Percentiles rank a stretch among this genome's conserved stretches.
These are phyloP conservation scores for Clonostachys rhizophaga DNA, from an alignment of 2,329 filamentous ascomycete genomes.

Conservation along the genomic window DNA sequence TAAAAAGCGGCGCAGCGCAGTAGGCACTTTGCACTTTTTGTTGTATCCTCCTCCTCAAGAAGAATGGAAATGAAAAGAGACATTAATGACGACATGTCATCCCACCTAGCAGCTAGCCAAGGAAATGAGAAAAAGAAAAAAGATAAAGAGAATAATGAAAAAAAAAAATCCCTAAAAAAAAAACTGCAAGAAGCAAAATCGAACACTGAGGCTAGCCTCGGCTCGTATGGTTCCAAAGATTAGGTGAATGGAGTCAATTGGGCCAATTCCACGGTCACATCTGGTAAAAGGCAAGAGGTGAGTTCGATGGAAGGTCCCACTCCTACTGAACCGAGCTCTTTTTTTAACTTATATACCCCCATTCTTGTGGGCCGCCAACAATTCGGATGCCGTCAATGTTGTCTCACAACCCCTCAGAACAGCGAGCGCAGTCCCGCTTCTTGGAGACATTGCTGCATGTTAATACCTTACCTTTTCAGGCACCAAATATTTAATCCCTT, in stretches of 20 bases:
- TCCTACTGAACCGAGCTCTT: constrained; percentile 32
- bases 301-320: constrained; percentile 70
- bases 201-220: constrained; percentile 27
- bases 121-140: too few relatives aligned
- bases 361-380: rapidly evolving
- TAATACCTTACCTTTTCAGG: background rate
- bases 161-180: constrained; percentile 4
- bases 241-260: constrained; percentile 44
- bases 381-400: background rate
- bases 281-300: constrained; percentile 79
- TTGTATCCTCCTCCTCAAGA: background rate
- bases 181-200: constrained; percentile 25
- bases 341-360: constrained; percentile 12
- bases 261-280: constrained; percentile 64
- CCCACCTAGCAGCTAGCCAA: background rate
- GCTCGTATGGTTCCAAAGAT: constrained; percentile 44
- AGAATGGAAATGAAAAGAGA: background rate
- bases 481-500: too few relatives aligned
- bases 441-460: background rate
- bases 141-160: too few relatives aligned
- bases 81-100: background rate
- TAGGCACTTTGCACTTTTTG: too few relatives aligned
- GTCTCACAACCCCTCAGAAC: background rate
- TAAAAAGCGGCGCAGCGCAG: too few relatives aligned
- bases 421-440: constrained; percentile 1